Base-by-base conservation (phyloP, 495 filamentous ascomycete genomes). In the Hypoxylon cercidicola region DNA sequence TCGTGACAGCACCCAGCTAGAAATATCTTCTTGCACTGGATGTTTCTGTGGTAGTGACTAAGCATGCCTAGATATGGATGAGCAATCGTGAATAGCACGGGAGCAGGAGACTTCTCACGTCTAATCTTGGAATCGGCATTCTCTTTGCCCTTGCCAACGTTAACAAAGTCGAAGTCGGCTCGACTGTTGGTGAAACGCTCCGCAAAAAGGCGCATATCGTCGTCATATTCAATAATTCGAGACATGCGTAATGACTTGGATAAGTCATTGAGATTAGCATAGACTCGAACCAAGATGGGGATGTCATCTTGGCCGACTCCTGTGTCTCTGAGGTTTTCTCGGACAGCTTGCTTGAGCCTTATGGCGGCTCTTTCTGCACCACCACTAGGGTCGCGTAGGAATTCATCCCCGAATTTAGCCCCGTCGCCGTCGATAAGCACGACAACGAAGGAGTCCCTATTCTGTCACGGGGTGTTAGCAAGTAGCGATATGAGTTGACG, bases 351-450 rank as follows among this genome's bases (percentile, higher is more conserved):
- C 58, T 69, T 74, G 55, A 74, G 56, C 46, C 49, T 72, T 50
- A 68, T 60, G 1, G 71, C 71, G 43, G 69, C 71, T 49, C 54
- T 74, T 35, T 63, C 69, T n/a, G 71, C 71, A 32, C 71, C 71
- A n/a, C 46, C 51, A 0, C 49, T 35, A 53, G 56, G 60, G 35
- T 74, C 69, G 41, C 69, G 71, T 28, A 74, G 56, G 53, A 62
- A 70, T 50, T 72, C 65, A 41, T 74, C 71, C n/a, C 62, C 62
- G 59, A 74, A 74, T 61, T 74, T 74, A 55, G 71, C 71, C 15
- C 71, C 71, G 40, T 74, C 71, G 45, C 71, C 71, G 62, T 74
- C 71, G 58, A 74, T 68, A 57, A 74, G 69, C n/a, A 74, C 71
- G 34, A 71, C 71, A 41, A 72, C 66, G 40, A 69, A 74, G 41